A percentile compares a stretch with the other conserved stretches of the same genome.
Evolutionary conservation across 1,284 basidiomycete genomes (phyloP).

Genomic region (Neotropicomus parvogracilis): DNA sequence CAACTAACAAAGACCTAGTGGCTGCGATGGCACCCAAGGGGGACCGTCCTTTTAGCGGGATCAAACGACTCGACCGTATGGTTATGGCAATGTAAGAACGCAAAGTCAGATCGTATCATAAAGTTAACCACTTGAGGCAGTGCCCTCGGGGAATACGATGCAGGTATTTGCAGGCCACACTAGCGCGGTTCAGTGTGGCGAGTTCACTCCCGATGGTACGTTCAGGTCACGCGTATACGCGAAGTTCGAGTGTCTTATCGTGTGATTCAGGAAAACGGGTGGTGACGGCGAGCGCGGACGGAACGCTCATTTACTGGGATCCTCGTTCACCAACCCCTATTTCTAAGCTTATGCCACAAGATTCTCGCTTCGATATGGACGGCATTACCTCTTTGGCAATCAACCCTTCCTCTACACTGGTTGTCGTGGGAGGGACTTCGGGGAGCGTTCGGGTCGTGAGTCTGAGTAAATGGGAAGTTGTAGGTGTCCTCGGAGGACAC

Average conservation of each 20-base stretch:
- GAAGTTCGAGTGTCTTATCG: conserved; percentile 6
- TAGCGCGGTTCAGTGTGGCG: conserved; percentile 80
- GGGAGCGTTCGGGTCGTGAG: conserved; percentile 86
- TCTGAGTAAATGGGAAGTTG: conserved; percentile 81
- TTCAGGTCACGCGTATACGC: background rate
- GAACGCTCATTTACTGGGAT: conserved; percentile 89
- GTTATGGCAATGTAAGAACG: conserved; percentile 87
- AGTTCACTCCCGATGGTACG: conserved; percentile 88
- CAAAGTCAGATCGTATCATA: background rate
- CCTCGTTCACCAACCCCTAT: conserved; percentile 75
- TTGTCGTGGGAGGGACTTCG: conserved; percentile 81
- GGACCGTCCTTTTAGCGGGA: conserved; percentile 84
- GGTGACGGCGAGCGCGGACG: conserved; percentile 83
- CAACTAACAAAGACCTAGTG: conserved; percentile 51
- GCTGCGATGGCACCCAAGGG: conserved; percentile 96
- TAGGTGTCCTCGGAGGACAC: conserved; percentile 81
- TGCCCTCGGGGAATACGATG: conserved; percentile 92
- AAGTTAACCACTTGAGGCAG: conserved; percentile 41
- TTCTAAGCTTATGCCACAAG: conserved; percentile 72
- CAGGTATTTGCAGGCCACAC: conserved; percentile 94
- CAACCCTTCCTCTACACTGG: conserved; percentile 81
- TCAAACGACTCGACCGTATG: conserved; percentile 95
- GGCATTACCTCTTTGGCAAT: conserved; percentile 86
- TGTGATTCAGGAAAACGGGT: conserved; percentile 73
- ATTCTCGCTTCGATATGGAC: conserved; percentile 75